These are phyloP conservation scores for Xylaria sp. DNA, from an alignment of 2,329 filamentous ascomycete species.

Conservation along the genomic window DNA sequence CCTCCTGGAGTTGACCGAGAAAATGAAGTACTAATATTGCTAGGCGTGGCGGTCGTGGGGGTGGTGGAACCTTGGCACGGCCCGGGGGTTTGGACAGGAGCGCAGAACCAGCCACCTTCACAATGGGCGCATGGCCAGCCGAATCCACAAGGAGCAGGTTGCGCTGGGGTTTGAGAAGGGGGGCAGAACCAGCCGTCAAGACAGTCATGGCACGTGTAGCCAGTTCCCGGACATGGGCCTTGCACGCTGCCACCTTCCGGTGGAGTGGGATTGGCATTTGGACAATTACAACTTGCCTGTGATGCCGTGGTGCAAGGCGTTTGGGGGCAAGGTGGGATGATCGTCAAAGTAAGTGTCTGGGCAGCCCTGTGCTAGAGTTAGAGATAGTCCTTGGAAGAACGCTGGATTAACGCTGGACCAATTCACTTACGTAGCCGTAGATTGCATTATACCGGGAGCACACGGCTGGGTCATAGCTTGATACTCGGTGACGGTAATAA, in stretches of 20 bases:
- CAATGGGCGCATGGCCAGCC: conserved; percentile 54
- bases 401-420: no score
- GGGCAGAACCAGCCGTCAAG: conserved; percentile 54
- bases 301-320: conserved; percentile 29
- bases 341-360: conserved; percentile 34
- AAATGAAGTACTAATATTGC: conserved; percentile 9
- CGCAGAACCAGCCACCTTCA: conserved; percentile 53
- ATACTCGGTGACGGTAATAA: conserved; percentile 37
- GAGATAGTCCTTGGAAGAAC: not conserved
- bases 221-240: conserved; percentile 52
- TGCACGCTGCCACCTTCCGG: conserved; percentile 35
- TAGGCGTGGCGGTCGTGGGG: conserved; percentile 26
- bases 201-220: conserved; percentile 53
- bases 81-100: conserved; percentile 43
- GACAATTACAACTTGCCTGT: conserved; percentile 41
- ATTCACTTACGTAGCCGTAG: conserved; percentile 26
- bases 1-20: conserved; percentile 12
- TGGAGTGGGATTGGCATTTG: conserved; percentile 31
- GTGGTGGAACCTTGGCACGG: conserved; percentile 34
- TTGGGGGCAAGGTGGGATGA: conserved; percentile 39
- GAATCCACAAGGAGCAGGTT: conserved; percentile 51
- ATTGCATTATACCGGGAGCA: no score
- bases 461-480: conserved; percentile 26
- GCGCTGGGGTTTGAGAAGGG: conserved; percentile 50
- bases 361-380: conserved; percentile 20